phyloP scores from a whole-genome alignment of 192 early-diverging fungal genomes.

The Gaertneriomyces semiglobifer region DNA sequence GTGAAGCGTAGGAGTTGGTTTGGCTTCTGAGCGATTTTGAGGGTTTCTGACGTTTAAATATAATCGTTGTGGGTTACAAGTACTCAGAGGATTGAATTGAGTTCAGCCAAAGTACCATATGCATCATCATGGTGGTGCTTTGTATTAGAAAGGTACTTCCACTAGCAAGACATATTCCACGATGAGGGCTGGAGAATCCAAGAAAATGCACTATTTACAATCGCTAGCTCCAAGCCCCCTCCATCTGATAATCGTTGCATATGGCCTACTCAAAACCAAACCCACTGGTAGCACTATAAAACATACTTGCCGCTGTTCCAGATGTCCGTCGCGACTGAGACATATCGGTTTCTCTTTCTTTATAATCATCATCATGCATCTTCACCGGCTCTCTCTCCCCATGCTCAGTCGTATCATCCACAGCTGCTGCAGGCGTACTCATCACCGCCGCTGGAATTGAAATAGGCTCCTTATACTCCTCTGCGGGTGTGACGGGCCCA shows the following conservation, averaged over 20 bases:
- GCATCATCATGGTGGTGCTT: too few relatives aligned
- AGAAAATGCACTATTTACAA: too few relatives aligned
- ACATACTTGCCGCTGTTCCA: conserved; percentile 16
- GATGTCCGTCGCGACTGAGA: background rate
- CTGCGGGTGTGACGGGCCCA: background rate
- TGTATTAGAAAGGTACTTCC: too few relatives aligned
- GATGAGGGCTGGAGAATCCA: too few relatives aligned
- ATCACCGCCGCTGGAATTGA: conserved; percentile 1
- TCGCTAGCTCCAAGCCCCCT: too few relatives aligned
- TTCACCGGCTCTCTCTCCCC: background rate
- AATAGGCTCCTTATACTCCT: background rate
- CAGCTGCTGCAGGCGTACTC: background rate
- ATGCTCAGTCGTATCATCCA: background rate
- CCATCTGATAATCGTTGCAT: background rate
- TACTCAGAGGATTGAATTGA: too few relatives aligned
- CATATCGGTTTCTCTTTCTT: background rate
- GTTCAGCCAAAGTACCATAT: too few relatives aligned
- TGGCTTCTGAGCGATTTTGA: too few relatives aligned
- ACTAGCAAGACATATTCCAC: too few relatives aligned
- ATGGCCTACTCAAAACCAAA: conserved; percentile 18
- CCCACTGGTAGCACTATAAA: conserved; percentile 31
- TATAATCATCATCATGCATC: background rate
- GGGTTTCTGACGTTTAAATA: too few relatives aligned
- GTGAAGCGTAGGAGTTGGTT: too few relatives aligned
- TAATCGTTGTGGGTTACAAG: too few relatives aligned